Base-by-base conservation (phyloP, 2,329 filamentous ascomycete species). In the Aspergillus pseudoglaucus region DNA sequence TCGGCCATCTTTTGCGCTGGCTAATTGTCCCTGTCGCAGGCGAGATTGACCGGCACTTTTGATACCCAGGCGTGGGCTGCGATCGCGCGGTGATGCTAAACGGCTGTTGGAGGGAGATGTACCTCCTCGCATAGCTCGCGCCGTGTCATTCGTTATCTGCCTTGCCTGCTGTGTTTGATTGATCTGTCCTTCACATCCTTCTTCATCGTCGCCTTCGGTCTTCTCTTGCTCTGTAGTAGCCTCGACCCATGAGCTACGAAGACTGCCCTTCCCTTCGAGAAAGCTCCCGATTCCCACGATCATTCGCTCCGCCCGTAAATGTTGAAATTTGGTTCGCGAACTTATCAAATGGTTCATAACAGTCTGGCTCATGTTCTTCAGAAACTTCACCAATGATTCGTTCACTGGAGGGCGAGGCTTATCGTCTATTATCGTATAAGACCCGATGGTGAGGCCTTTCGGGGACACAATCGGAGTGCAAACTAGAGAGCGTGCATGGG, bases 291-390 rank as follows among this genome's bases (percentile, higher is more conserved):
- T 61, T 0, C 75, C 77, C 20, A 75, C 73, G 2, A 82, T 74
- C 64, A 83, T 81, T 27, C 76, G 71, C 48, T 79, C 77, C 2
- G 76, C 74, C 45, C 79, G 71, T 44, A 44, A 22, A 45, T 51
- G 45, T 17, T 75, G 72, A 38, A 73, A 70, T 18, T 75, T 73
- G 12, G 75, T 69, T 35, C 77, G 65, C 2, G 74, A 75, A 63
- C 73, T 74, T 50, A 81, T 77, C 4, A 85, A 60, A 47, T 84
- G 79, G 30, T 79, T 72, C 65, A 80, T 79, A 6, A 81, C 69
- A 1, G 77, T 78, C 14, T 68, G 64, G 0, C 74, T 68, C 63
- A 82, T 77, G 47, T 80, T 78, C 44, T 73, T 68, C 60, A 56
- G 32, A 22, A 54, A 56, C 6, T 47, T 47, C 6, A 20, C 9